Evolutionary conservation across 495 filamentous ascomycete species (phyloP).

Genomic region (Trichoderma orchidacearum): DNA sequence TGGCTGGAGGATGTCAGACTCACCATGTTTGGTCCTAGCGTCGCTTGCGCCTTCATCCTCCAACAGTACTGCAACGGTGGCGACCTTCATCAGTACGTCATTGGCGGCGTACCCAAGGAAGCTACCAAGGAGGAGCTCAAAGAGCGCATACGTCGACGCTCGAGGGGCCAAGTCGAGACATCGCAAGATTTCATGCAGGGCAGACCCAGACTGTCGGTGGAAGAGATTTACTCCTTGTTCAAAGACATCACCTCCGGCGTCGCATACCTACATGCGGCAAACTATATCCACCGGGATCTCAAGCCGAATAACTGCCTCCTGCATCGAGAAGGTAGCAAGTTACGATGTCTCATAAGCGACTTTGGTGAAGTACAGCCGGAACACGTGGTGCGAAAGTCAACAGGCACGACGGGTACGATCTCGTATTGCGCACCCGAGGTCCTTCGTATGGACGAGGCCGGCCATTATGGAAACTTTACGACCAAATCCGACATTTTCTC

Average conservation of each 20-base stretch:
- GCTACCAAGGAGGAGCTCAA: slow-evolving; percentile 72
- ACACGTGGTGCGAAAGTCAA: slow-evolving; percentile 66
- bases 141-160: slow-evolving; percentile 66
- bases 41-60: slow-evolving; percentile 90
- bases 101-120: slow-evolving; percentile 45
- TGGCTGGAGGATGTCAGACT: slow-evolving; percentile 88
- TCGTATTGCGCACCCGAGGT: slow-evolving; percentile 97
- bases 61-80: slow-evolving; percentile 95
- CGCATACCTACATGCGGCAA: slow-evolving; percentile 79
- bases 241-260: slow-evolving; percentile 88
- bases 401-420: slow-evolving; percentile 88
- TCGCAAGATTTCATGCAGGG: slow-evolving; percentile 28
- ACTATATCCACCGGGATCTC: slow-evolving; percentile 90
- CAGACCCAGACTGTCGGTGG: slow-evolving; percentile 57
- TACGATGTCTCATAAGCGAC: slow-evolving; percentile 82
- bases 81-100: slow-evolving; percentile 78
- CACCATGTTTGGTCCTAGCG: slow-evolving; percentile 74
- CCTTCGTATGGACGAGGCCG: slow-evolving; percentile 52
- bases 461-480: slow-evolving; percentile 79
- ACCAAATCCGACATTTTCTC: slow-evolving; percentile 96
- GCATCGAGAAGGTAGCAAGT: slow-evolving; percentile 52
- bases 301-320: slow-evolving; percentile 96
- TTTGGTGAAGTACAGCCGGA: slow-evolving; percentile 91
- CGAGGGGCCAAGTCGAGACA: slow-evolving; percentile 38
- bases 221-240: slow-evolving; percentile 95